Conservation (phyloP, 306 rosid genomes). For the Aeschynomene evenia region DNA sequence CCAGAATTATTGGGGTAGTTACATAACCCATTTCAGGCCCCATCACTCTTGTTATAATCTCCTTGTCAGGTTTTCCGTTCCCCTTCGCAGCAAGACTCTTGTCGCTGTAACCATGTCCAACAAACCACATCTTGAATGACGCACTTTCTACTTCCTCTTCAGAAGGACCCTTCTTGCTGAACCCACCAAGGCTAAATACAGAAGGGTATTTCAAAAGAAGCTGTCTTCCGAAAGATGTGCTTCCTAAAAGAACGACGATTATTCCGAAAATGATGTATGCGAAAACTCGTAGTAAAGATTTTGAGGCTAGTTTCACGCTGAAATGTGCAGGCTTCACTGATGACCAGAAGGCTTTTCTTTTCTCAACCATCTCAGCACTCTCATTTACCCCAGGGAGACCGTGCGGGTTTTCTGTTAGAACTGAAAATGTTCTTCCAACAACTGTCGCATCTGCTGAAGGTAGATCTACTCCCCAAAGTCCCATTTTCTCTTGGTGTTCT, state of each 20-base stretch:
- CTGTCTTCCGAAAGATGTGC: constrained; percentile 57
- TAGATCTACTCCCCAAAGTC: constrained; percentile 67
- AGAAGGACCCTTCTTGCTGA: constrained; percentile 73
- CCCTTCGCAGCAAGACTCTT: constrained; percentile 37
- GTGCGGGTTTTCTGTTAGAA: constrained; percentile 56
- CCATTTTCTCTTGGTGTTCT: constrained; percentile 69
- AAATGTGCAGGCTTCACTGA: constrained; percentile 74
- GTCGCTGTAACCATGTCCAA: constrained; percentile 65
- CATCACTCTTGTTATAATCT: constrained; percentile 72
- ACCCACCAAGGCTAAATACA: constrained; percentile 68
- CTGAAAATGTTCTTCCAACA: constrained; percentile 67
- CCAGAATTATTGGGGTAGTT: constrained; percentile 73
- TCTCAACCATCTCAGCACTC: constrained; percentile 44
- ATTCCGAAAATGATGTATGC: constrained; percentile 43
- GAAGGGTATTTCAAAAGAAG: constrained; percentile 82
- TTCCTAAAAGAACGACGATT: constrained; percentile 64
- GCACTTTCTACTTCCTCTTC: constrained; percentile 76
- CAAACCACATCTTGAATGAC: constrained; percentile 87
- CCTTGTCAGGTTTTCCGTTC: constrained; percentile 62
- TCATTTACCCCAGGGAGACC: constrained; percentile 77
- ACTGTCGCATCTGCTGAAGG: constrained; percentile 80
- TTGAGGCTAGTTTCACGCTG: constrained; percentile 68
- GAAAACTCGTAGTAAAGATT: constrained; percentile 51
- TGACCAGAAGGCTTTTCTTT: constrained; percentile 70
- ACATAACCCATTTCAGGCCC: constrained; percentile 90